Evolutionary conservation across 2,329 filamentous ascomycete genomes (phyloP).

Genomic region (Fusarium sambucinum): DNA sequence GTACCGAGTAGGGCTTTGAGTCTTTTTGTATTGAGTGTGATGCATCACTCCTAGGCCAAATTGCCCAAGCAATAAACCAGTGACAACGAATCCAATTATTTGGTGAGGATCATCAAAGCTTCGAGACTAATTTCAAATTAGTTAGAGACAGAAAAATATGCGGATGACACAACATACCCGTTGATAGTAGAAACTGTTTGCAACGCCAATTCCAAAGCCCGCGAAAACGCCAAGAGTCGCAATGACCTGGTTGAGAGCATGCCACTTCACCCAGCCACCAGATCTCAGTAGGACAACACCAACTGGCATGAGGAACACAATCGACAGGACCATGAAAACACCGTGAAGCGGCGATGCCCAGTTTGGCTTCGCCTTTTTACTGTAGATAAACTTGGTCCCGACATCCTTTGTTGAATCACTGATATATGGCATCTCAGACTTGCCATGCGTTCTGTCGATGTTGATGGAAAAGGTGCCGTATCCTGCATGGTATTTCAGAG

Average conservation of each 20-base stretch:
- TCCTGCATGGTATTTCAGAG: constrained; percentile 64
- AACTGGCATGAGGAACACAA: constrained; percentile 67
- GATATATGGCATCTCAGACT: constrained; percentile 56
- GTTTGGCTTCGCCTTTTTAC: constrained; percentile 52
- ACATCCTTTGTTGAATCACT: constrained; percentile 51
- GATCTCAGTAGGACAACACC: constrained; percentile 67
- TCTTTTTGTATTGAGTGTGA: constrained; percentile 65
- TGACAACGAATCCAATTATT: constrained; percentile 68
- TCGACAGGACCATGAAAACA: constrained; percentile 66
- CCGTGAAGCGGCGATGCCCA: constrained; percentile 59
- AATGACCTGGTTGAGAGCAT: constrained; percentile 65
- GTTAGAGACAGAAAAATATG: constrained; percentile 18
- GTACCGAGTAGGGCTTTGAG: constrained; percentile 62
- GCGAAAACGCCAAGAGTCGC: constrained; percentile 62
- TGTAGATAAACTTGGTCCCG: constrained; percentile 53
- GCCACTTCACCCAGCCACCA: constrained; percentile 65
- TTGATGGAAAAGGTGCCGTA: constrained; percentile 69
- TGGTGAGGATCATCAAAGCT: constrained; percentile 67
- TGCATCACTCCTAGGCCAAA: constrained; percentile 67
- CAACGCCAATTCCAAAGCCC: constrained; percentile 66
- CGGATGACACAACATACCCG: constrained; percentile 57
- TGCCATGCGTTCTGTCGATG: constrained; percentile 64
- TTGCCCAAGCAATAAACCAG: constrained; percentile 64
- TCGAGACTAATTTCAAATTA: constrained; percentile 57
- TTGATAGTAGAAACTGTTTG: constrained; percentile 65